These are phyloP conservation scores for Coccomyxa subellipsoidea DNA, from an alignment of 163 green algal genomes.

Conservation along the genomic window DNA sequence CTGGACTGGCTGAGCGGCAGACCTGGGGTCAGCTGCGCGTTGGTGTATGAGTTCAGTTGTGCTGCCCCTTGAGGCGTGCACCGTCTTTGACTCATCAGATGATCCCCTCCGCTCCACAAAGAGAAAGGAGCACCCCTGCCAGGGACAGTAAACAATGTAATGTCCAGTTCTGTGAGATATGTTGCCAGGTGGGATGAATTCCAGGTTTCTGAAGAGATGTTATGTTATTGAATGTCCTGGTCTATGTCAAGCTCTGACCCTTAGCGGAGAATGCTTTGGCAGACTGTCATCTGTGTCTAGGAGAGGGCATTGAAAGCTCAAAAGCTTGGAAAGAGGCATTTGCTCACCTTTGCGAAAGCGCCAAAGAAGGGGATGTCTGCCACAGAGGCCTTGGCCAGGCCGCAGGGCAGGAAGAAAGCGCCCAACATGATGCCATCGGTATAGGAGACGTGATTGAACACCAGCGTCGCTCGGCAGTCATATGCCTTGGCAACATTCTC, in stretches of 20 bases:
- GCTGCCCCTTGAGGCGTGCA: slow-evolving; percentile 1
- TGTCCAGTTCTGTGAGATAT: too few species aligned
- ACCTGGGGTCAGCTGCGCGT: slow-evolving; percentile 28
- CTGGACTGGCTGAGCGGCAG: not conserved
- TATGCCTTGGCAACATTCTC: slow-evolving; percentile 19
- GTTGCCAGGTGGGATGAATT: not conserved
- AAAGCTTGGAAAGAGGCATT: too few species aligned
- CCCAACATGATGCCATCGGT: slow-evolving; percentile 24
- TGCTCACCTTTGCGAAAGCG: not conserved
- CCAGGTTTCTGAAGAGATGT: too few species aligned
- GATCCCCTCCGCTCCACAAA: slow-evolving; percentile 29
- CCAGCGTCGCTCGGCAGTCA: slow-evolving; percentile 16
- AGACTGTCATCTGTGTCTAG: too few species aligned
- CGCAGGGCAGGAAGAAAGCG: slow-evolving; percentile 23
- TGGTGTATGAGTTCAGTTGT: slow-evolving; percentile 18
- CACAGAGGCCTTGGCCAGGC: slow-evolving; percentile 30
- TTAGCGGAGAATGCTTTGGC: not conserved
- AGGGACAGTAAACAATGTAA: too few species aligned
- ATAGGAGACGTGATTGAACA: slow-evolving; percentile 40
- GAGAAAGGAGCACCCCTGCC: slow-evolving; percentile 29
- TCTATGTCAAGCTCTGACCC: not conserved
- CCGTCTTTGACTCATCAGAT: slow-evolving; percentile 6
- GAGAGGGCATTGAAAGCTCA: too few species aligned
- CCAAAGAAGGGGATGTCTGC: slow-evolving; percentile 37
- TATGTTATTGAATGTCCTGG: not conserved